phyloP scores from a whole-genome alignment of 495 filamentous ascomycete genomes.

The Geoglossum glabrum region DNA sequence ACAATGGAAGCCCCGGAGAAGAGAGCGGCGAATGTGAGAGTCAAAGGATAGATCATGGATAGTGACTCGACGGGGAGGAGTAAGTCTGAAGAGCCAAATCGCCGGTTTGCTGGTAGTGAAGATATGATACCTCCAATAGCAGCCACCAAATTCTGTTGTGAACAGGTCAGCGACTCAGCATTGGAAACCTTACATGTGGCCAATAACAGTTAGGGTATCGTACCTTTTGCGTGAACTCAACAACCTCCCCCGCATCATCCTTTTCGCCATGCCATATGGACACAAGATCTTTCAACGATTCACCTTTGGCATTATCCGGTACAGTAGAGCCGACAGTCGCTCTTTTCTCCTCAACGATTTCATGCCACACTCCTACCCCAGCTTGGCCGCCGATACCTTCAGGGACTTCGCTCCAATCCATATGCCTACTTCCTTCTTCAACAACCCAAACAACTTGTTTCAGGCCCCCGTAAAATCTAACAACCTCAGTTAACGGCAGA shows the following conservation, averaged over 20 bases:
- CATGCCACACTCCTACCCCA: slow-evolving; percentile 72
- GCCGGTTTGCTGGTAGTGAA: slow-evolving; percentile 50
- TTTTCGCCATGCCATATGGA: slow-evolving; percentile 19
- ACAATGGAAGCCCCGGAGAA: slow-evolving; percentile 70
- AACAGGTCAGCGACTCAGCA: neutral
- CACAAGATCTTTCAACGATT: slow-evolving; percentile 14
- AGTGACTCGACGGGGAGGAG: slow-evolving; percentile 80
- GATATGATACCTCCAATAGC: slow-evolving; percentile 60
- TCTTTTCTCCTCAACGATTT: slow-evolving; percentile 48
- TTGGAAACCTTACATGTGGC: neutral
- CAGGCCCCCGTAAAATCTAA: slow-evolving; percentile 43
- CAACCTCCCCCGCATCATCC: slow-evolving; percentile 38
- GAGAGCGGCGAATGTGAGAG: slow-evolving; percentile 62
- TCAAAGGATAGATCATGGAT: slow-evolving; percentile 55
- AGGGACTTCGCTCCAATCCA: slow-evolving; percentile 76
- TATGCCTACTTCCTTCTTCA: slow-evolving; percentile 73
- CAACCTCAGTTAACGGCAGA: slow-evolving; percentile 56
- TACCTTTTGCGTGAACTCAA: slow-evolving; percentile 52
- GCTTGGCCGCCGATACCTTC: slow-evolving; percentile 47
- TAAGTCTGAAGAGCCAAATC: slow-evolving; percentile 50
- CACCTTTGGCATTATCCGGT: slow-evolving; percentile 18
- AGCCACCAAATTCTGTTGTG: slow-evolving; percentile 47
- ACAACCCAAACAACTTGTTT: slow-evolving; percentile 83
- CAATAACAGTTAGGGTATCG: neutral
- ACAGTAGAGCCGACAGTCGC: slow-evolving; percentile 24